Conservation (phyloP, 495 filamentous ascomycete genomes). For the Penicillium canescens region DNA sequence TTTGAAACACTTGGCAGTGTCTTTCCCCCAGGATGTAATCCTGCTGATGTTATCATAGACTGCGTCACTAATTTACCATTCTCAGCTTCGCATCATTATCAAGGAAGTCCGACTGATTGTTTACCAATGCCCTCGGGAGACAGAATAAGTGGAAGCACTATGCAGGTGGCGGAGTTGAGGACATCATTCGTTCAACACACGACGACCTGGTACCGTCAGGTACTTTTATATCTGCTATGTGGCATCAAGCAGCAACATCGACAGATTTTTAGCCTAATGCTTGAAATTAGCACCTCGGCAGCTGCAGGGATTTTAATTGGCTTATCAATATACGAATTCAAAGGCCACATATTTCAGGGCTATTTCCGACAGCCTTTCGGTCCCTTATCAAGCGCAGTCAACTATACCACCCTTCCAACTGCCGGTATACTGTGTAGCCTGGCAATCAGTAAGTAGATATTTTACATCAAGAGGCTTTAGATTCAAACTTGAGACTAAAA, state of each 20-base stretch:
- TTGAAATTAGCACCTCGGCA: constrained; percentile 50
- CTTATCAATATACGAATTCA: constrained; percentile 44
- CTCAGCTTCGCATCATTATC: no score
- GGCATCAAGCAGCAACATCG: constrained; percentile 2
- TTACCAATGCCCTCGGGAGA: no score
- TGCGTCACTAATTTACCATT: no score
- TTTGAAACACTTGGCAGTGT: no score
- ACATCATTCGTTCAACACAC: no score
- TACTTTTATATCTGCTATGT: neutral
- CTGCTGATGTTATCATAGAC: no score
- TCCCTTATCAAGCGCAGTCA: constrained; percentile 49
- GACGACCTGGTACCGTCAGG: neutral
- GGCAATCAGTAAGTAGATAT: neutral
- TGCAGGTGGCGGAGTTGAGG: no score
- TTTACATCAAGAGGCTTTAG: neutral
- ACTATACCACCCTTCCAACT: constrained; percentile 46
- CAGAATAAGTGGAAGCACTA: no score
- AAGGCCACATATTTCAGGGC: constrained; percentile 53
- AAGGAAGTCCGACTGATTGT: no score
- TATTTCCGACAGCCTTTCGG: constrained; percentile 49
- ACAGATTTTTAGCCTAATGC: neutral
- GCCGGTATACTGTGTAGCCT: constrained; percentile 39
- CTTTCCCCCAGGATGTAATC: no score
- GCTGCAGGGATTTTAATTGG: constrained; percentile 54
- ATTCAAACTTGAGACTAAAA: constrained; percentile 12